phyloP scores from a whole-genome alignment of 2,329 filamentous ascomycete genomes.

The Colletotrichum siamense region DNA sequence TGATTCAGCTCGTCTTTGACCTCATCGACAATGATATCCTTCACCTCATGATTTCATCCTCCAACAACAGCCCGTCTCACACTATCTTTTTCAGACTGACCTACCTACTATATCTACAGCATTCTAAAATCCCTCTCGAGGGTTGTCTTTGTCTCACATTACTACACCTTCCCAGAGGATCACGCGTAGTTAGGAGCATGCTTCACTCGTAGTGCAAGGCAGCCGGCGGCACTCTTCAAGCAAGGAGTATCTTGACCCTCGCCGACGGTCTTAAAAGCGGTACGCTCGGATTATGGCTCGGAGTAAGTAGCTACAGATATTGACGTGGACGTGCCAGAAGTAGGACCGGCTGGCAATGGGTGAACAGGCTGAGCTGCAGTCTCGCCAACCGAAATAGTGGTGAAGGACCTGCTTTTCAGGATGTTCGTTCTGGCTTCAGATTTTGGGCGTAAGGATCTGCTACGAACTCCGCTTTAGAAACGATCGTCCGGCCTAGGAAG shows the following conservation, averaged over 20 bases:
- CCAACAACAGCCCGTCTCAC: neutral
- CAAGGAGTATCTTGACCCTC: neutral
- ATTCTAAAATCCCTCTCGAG: neutral
- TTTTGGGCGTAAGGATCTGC: neutral
- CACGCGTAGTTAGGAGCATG: neutral
- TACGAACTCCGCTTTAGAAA: neutral
- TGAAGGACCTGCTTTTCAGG: neutral
- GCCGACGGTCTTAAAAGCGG: too few species aligned
- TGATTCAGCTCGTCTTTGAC: neutral
- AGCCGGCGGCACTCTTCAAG: accelerated
- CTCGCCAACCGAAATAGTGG: neutral
- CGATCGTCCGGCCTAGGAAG: neutral
- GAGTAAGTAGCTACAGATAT: accelerated
- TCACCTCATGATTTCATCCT: neutral
- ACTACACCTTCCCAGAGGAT: accelerated
- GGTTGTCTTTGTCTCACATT: accelerated
- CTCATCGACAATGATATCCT: too few species aligned
- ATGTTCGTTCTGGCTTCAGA: neutral
- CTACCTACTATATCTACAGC: neutral
- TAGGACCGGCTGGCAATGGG: neutral
- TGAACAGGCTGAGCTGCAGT: neutral
- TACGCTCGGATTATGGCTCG: too few species aligned
- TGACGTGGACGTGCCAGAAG: accelerated
- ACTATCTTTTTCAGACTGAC: accelerated
- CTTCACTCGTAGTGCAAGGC: neutral